These are phyloP conservation scores for Calonectria naviculata DNA, from an alignment of 2,329 filamentous ascomycete species.

Conservation along the genomic window DNA sequence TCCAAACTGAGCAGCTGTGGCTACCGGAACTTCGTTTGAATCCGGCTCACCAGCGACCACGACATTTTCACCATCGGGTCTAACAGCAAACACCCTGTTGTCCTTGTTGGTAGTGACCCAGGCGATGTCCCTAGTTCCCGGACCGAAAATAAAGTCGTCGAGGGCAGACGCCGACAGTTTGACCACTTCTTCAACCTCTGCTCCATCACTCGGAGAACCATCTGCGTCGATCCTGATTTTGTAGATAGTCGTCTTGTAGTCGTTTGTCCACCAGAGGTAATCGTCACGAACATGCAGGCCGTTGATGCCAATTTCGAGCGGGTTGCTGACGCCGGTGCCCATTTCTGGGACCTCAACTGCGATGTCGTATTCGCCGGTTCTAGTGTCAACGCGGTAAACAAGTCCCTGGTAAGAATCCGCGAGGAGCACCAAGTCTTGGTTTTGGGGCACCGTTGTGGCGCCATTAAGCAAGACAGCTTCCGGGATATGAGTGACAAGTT, in stretches of 20 bases:
- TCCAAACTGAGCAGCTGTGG: not conserved
- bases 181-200: not conserved
- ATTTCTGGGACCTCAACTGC: not conserved
- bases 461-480: slow-evolving; percentile 1
- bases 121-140: not conserved
- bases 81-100: slow-evolving; percentile 5
- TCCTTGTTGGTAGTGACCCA: slow-evolving; percentile 1
- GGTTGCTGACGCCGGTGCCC: not conserved
- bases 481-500: not conserved
- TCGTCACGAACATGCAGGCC: not conserved
- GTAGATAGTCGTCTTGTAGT: not conserved
- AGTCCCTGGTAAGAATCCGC: not conserved
- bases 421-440: not conserved
- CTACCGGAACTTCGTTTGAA: not conserved
- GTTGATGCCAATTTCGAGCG: not conserved
- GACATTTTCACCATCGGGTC: not conserved
- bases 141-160: slow-evolving; percentile 4
- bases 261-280: slow-evolving; percentile 4
- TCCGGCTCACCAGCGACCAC: not conserved
- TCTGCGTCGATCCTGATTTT: not conserved
- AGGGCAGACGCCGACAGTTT: not conserved
- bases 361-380: not conserved
- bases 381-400: not conserved
- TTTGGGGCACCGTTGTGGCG: not conserved
- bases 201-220: not conserved